Percentiles rank a stretch among this genome's conserved stretches.
These are phyloP conservation scores for Cylindrotheca closterium DNA, from an alignment of 108 stramenopile species.

Conservation along the genomic window DNA sequence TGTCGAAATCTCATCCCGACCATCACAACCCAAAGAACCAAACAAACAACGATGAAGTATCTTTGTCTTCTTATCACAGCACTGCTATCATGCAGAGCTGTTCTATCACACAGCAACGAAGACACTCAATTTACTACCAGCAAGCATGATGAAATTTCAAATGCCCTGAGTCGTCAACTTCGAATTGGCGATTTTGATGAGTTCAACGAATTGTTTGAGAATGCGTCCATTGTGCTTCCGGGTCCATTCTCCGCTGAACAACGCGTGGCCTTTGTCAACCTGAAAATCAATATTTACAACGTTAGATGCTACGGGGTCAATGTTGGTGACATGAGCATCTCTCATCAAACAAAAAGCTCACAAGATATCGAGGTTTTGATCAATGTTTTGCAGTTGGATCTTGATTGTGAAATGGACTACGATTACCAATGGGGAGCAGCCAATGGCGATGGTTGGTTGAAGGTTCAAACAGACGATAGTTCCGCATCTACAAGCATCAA, in stretches of 20 bases:
- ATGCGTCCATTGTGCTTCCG: slow-evolving; percentile 20
- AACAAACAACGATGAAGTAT: not conserved
- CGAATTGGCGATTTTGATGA: slow-evolving; percentile 15
- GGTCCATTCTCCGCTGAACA: slow-evolving; percentile 17
- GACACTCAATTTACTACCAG: not conserved
- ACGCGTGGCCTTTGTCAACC: slow-evolving; percentile 18
- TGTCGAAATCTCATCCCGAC: too few relatives aligned
- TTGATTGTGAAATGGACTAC: slow-evolving; percentile 35
- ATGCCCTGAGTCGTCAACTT: not conserved
- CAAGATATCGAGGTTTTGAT: slow-evolving; percentile 13
- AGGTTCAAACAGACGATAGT: slow-evolving; percentile 24
- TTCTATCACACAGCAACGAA: not conserved
- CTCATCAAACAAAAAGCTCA: slow-evolving; percentile 9
- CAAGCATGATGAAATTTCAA: not conserved
- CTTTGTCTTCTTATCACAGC: not conserved
- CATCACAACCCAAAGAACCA: too few relatives aligned
- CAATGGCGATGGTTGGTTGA: slow-evolving; percentile 18
- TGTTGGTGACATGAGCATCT: slow-evolving; percentile 24
- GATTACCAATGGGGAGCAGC: slow-evolving; percentile 18
- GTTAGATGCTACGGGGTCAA: slow-evolving; percentile 19
- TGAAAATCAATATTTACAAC: slow-evolving; percentile 25
- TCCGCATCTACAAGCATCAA: slow-evolving; percentile 31
- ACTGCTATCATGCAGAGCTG: not conserved
- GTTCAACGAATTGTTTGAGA: slow-evolving; percentile 26
- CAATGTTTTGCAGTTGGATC: slow-evolving; percentile 13